Base-by-base conservation (phyloP, 495 filamentous ascomycete genomes). In the Bombardia bombarda region DNA sequence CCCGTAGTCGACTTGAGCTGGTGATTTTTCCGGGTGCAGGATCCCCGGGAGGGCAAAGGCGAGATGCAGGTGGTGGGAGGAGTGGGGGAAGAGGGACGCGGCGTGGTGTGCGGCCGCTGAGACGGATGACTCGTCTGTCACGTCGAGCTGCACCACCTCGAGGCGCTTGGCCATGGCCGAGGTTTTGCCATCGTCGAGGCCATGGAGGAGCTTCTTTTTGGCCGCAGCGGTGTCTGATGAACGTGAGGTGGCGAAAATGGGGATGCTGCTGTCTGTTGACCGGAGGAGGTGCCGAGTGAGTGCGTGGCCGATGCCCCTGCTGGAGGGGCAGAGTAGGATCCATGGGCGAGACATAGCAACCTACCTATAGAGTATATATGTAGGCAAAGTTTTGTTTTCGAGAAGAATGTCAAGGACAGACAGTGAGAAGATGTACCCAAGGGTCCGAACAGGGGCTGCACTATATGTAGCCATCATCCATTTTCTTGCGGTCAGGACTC, bases 11-110 rank as follows among this genome's bases (percentile, higher is more conserved):
- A 94, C 71, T 42, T 83, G 78, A 0, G 59, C 47, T 0, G 81
- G 83, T 1, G 80, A 76, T 50, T 84, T 87, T 52, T 93, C 87
- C 0, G 86, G 80, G 55, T 79, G 69, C 1, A 93, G 72, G 38
- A 87, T 72, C 0, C 87, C 87, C 0, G 87, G 83, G 2, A 89
- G 57, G 33, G 74, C 74, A 45, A 89, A 77, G 7, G 81, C 76
- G 10, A 89, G 78, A 35, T 79, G 83, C 1, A 92, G 74, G 37
- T 79, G 73, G 47, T 74, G 52, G 16, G 52, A 52, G 0, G 51
- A 56, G 0, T 63, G 46, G 0, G 80, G 79, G 53, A 79, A 81
- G 1, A 66, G 53, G 0, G 51, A 28, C 6, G 55, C 42, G 45
- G 70, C 68, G 5, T 52, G 20, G 0, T 49, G 45, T 20, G 75